Conservation (phyloP, 1,284 basidiomycete species). For the Tilletiaria anomala region DNA sequence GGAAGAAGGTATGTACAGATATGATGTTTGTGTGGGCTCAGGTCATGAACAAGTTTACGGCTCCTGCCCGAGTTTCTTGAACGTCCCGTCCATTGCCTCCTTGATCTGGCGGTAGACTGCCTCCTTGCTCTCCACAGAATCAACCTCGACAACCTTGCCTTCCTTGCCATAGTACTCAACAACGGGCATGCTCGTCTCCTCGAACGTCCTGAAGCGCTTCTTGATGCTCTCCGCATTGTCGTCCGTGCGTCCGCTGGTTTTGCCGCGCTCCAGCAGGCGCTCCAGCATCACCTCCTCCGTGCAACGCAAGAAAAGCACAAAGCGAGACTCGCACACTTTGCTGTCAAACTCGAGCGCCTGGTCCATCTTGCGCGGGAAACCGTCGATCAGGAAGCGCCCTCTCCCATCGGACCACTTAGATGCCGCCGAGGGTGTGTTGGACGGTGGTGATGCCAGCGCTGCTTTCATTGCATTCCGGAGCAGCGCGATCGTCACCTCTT, state of each 20-base stretch:
- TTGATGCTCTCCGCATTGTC: conserved; percentile 90
- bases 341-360: conserved; percentile 87
- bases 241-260: conserved; percentile 89
- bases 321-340: conserved; percentile 65
- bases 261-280: conserved; percentile 71
- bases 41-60: too few species aligned
- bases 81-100: conserved; percentile 23
- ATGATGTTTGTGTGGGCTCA: too few species aligned
- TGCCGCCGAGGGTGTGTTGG: conserved; percentile 6
- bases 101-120: conserved; percentile 31
- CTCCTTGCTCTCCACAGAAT: conserved; percentile 26
- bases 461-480: conserved; percentile 80
- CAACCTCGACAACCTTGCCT: conserved; percentile 67
- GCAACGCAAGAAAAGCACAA: conserved; percentile 79
- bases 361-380: conserved; percentile 97
- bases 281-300: conserved; percentile 75
- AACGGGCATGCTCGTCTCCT: conserved; percentile 88
- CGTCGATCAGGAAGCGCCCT: conserved; percentile 87
- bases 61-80: too few species aligned
- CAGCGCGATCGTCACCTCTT: conserved; percentile 91
- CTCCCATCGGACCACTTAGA: conserved; percentile 55
- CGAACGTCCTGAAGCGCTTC: conserved; percentile 87
- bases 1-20: too few species aligned
- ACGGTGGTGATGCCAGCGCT: conserved; percentile 43
- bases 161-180: conserved; percentile 64